Evolutionary conservation across 768 basidiomycete genomes (phyloP).

Genomic region (Trametes sanguinea): DNA sequence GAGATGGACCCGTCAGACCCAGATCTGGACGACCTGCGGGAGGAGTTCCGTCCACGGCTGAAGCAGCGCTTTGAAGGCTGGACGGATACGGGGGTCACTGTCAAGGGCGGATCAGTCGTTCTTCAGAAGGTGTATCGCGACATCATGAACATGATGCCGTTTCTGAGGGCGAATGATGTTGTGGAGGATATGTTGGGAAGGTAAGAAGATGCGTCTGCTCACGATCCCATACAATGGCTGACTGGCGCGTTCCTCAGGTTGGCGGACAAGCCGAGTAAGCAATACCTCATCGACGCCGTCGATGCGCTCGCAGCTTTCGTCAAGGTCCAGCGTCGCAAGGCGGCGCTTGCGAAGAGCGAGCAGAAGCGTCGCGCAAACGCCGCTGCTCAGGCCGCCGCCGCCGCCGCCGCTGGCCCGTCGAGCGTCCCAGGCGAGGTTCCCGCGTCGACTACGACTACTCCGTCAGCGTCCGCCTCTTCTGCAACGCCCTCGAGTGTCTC

Average conservation of each 20-base stretch:
- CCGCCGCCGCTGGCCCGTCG: background rate
- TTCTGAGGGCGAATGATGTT: conserved; percentile 50
- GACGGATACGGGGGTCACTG: conserved; percentile 40
- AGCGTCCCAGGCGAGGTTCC: background rate
- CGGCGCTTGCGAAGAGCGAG: conserved; percentile 21
- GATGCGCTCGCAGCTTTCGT: conserved; percentile 50
- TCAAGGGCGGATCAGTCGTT: conserved; percentile 43
- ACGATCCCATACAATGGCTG: background rate
- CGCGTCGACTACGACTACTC: background rate
- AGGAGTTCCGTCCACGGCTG: conserved; percentile 60
- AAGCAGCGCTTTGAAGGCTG: conserved; percentile 62
- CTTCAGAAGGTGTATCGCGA: conserved; percentile 47
- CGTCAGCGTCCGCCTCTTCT: background rate
- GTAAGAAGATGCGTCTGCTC: conserved; percentile 37
- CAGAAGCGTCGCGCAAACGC: conserved; percentile 18
- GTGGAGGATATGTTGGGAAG: conserved; percentile 56
- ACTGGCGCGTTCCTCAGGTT: conserved; percentile 39
- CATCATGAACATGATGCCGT: conserved; percentile 57
- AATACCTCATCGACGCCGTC: conserved; percentile 53
- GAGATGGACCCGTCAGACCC: conserved; percentile 55
- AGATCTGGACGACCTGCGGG: conserved; percentile 59
- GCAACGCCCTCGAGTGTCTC: background rate
- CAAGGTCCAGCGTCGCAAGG: conserved; percentile 50
- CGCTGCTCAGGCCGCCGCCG: background rate
- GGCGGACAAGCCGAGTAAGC: conserved; percentile 55